Base-by-base conservation (phyloP, 1,139 yeast genomes). In the Saccharomyces hybrid region DNA sequence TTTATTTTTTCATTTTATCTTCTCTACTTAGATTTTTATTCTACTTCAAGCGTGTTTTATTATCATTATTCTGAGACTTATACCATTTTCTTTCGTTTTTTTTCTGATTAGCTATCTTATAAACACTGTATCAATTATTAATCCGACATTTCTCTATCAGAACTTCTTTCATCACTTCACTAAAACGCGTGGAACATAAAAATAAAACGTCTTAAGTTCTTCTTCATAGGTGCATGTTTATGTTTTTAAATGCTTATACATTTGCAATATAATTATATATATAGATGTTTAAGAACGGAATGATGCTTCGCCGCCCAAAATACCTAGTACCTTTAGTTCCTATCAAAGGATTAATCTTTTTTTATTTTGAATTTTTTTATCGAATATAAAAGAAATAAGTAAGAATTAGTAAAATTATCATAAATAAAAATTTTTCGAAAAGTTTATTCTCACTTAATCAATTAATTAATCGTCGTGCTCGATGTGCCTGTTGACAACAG, bases 401-500 rank as follows among this genome's bases (percentile, higher is more conserved):
- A 38, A 19, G 44, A 38, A 38, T 38, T 9, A 9, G 44, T 38
- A 19, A 38, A 38, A 38, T 19, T 19, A 38, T 16, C 25, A 19
- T 46, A 13, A 46, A 23, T 8, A 46, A 46, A 11, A 8, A 19
- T 19, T 19, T 19, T 19, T 19, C 48, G 26, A 4, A 46, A 46
- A 19, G 28, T n/a, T 23, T 46, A 11, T 23, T 46, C 25, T 13
- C 44, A 38, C 44, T 38, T 19, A 38, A 16, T 38, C 25, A 38
- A 51, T 44, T 53, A 53, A 46, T 62, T 3, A 23, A 23, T 23
- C 64, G 53, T 67, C 67, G 51, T 61, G 63, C 41, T 57, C 48
- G 66, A 86, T 76, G 79, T 88, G 87, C 81, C 96, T 87, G 86
- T 93, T 93, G 72, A 88, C 81, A 69, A 83, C 87, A 56, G 87